Percentiles rank a stretch among this genome's conserved stretches.
These are phyloP conservation scores for Sugiyamaella sp. DNA, from an alignment of 1,139 yeast species.

Conservation along the genomic window DNA sequence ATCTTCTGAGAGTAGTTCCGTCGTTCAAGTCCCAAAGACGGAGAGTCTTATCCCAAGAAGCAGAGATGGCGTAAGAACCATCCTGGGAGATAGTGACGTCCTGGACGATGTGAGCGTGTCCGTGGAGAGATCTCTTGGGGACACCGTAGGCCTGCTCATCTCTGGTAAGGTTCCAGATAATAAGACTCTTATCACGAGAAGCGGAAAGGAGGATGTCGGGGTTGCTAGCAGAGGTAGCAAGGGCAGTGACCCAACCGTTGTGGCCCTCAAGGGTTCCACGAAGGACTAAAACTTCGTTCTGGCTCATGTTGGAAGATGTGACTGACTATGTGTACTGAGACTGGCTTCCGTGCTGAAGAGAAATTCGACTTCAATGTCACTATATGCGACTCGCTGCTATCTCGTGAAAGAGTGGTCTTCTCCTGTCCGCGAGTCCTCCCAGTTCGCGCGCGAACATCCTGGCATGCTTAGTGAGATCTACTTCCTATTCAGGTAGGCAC, in stretches of 20 bases:
- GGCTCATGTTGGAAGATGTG: constrained; percentile 35
- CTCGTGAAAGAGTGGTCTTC: constrained; percentile 6
- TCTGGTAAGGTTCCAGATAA: constrained; percentile 98
- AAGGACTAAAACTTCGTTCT: constrained; percentile 90
- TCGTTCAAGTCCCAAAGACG: constrained; percentile 98
- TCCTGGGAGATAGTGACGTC: constrained; percentile 98
- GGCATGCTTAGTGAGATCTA: background rate
- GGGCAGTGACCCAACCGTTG: constrained; percentile 88
- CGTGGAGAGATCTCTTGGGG: constrained; percentile 95
- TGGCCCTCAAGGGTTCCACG: constrained; percentile 97
- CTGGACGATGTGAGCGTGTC: constrained; percentile 99
- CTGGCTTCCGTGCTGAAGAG: constrained; percentile 15
- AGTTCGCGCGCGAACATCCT: constrained; percentile 9
- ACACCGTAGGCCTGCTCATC: constrained; percentile 98
- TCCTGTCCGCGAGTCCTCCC: background rate
- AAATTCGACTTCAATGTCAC: constrained; percentile 7
- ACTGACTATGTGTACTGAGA: constrained; percentile 12
- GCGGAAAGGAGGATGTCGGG: constrained; percentile 98
- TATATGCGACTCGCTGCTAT: background rate
- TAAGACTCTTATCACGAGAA: constrained; percentile 98
- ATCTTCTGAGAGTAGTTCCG: constrained; percentile 94
- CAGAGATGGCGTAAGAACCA: constrained; percentile 97
- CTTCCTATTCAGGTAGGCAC: background rate
- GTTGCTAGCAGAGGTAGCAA: constrained; percentile 97
- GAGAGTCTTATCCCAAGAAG: constrained; percentile 99